Evolutionary conservation across 2,329 filamentous ascomycete genomes (phyloP).

Genomic region (Cercospora beticola): DNA sequence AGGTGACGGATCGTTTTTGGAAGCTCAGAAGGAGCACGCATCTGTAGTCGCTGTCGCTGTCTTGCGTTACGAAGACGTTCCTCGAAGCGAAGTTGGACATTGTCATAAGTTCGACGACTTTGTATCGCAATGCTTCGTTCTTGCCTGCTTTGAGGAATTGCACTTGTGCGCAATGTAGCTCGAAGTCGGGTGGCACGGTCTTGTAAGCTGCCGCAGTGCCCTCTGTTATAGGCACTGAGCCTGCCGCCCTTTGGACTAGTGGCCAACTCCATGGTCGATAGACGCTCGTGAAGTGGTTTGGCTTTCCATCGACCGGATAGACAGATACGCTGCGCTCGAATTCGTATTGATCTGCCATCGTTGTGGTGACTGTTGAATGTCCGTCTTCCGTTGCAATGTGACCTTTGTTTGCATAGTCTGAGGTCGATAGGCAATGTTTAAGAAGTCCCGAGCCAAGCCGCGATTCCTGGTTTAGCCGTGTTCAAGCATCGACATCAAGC

Average conservation of each 20-base stretch:
- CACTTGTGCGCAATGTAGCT: not conserved
- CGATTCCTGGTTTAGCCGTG: not conserved
- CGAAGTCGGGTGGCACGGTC: conserved; percentile 1
- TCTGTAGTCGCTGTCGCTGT: not conserved
- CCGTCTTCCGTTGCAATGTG: too few species aligned
- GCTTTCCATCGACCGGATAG: not conserved
- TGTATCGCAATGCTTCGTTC: not conserved
- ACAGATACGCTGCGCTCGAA: conserved; percentile 1
- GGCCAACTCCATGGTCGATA: conserved; percentile 11
- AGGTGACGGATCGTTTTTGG: not conserved
- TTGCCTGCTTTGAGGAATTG: conserved; percentile 5
- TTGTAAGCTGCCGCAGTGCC: conserved; percentile 6
- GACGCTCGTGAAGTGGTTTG: conserved; percentile 2
- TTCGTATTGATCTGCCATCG: not conserved
- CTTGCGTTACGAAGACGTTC: not conserved
- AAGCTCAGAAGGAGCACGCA: not conserved
- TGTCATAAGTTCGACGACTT: not conserved
- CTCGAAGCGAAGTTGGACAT: not conserved
- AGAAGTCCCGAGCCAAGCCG: not conserved
- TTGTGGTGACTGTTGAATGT: not conserved
- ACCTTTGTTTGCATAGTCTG: too few species aligned
- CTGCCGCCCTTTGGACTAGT: not conserved
- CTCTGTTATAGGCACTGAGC: conserved; percentile 3
- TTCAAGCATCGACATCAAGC: not conserved
- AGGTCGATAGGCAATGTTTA: not conserved